A percentile compares a stretch with the other conserved stretches of the same genome.
Evolutionary conservation across 768 basidiomycete species (phyloP).

Genomic region (Leucogyrophana mollusca): DNA sequence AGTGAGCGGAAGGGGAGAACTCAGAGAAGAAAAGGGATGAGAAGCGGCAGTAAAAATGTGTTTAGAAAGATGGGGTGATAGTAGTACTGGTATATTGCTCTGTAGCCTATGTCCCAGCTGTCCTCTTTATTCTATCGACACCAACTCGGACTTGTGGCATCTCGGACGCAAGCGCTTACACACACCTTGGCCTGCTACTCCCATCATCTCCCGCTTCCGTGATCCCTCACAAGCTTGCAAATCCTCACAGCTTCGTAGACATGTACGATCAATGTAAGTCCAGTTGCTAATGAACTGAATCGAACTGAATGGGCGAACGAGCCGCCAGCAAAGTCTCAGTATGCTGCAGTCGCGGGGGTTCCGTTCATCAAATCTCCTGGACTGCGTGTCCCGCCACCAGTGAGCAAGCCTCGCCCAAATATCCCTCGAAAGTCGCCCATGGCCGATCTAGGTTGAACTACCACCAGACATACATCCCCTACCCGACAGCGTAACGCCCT

Average conservation of each 20-base stretch:
- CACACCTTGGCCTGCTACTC: too few relatives aligned
- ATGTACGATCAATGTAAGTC: constrained; percentile 3
- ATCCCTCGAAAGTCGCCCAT: neutral
- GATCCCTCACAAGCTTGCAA: too few relatives aligned
- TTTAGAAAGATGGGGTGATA: constrained; percentile 42
- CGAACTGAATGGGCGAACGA: neutral
- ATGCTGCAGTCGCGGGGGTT: constrained; percentile 69
- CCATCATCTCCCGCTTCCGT: too few relatives aligned
- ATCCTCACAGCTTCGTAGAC: too few relatives aligned
- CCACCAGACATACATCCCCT: constrained; percentile 94
- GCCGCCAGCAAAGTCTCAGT: constrained; percentile 54
- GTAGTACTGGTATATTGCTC: neutral
- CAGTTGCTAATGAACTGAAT: neutral
- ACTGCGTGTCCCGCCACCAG: constrained; percentile 80
- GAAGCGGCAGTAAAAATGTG: constrained; percentile 90
- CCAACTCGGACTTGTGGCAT: too few relatives aligned
- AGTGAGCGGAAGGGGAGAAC: constrained; percentile 77
- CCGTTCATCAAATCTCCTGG: constrained; percentile 94
- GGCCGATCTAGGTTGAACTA: constrained; percentile 61
- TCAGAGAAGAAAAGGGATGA: constrained; percentile 69
- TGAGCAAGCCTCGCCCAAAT: constrained; percentile 29
- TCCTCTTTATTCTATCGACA: too few relatives aligned
- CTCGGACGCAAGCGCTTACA: too few relatives aligned
- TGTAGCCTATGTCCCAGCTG: too few relatives aligned
- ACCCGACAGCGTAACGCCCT: constrained; percentile 85